A percentile compares a stretch with the other conserved stretches of the same genome.
phyloP scores from a whole-genome alignment of 805 yeast genomes.

The Scheffersomyces lignosus region DNA sequence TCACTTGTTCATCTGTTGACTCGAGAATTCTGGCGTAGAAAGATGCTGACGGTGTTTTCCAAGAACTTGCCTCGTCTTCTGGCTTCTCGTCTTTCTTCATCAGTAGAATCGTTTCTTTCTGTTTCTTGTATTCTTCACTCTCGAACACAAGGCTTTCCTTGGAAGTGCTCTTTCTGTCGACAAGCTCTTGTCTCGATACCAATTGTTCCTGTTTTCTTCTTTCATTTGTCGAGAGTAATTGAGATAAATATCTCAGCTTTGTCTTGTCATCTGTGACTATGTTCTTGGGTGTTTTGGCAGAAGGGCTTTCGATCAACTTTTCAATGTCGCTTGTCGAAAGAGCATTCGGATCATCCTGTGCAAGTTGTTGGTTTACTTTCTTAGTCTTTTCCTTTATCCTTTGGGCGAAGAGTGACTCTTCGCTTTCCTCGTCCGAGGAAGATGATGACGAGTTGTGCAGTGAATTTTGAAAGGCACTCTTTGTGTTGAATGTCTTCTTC shows the following conservation, averaged over 20 bases:
- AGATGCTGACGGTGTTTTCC: no score
- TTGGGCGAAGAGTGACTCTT: constrained; percentile 35
- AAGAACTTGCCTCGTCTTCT: background rate
- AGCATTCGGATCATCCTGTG: no score
- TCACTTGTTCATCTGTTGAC: background rate
- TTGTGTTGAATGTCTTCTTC: no score
- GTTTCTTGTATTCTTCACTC: constrained; percentile 45
- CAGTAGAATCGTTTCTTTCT: constrained; percentile 10
- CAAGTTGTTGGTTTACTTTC: constrained; percentile 9
- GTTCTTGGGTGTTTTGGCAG: no score
- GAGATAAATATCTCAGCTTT: constrained; percentile 26
- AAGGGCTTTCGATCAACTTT: no score
- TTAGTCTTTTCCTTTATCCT: constrained; percentile 16
- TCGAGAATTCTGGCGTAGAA: no score
- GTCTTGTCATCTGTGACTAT: constrained; percentile 1
- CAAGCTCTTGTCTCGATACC: constrained; percentile 39
- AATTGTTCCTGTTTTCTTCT: constrained; percentile 47
- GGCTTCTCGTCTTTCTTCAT: background rate
- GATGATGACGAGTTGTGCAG: no score
- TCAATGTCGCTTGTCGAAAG: no score
- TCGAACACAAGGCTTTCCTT: constrained; percentile 48
- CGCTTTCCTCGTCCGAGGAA: constrained; percentile 4
- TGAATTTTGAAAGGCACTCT: no score
- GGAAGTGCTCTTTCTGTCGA: constrained; percentile 35
- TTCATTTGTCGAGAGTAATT: constrained; percentile 44